These are phyloP conservation scores for Floccularia luteovirens DNA, from an alignment of 768 basidiomycete species.

Conservation along the genomic window DNA sequence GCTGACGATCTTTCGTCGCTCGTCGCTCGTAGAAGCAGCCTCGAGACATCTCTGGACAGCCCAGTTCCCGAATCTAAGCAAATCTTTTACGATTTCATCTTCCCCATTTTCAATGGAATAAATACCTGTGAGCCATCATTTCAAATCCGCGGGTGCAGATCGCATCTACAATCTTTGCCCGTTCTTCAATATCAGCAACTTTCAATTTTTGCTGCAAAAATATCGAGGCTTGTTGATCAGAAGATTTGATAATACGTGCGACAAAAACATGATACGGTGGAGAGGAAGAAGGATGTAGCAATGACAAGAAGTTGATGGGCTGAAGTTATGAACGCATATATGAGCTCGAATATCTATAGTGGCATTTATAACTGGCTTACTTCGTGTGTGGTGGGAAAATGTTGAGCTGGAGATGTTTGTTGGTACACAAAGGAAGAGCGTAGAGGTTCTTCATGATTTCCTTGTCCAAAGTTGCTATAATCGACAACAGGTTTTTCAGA, in stretches of 20 bases:
- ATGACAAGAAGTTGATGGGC: conserved; percentile 86
- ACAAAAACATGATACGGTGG: conserved; percentile 83
- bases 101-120: too few relatives aligned
- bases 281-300: conserved; percentile 78
- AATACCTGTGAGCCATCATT: conserved; percentile 86
- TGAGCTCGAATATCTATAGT: conserved; percentile 9
- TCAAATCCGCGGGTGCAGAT: conserved; percentile 80
- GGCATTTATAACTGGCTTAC: conserved; percentile 25
- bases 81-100: not conserved
- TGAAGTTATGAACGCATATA: conserved; percentile 20
- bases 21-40: conserved; percentile 66
- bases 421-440: conserved; percentile 22
- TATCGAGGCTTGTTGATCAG: conserved; percentile 87
- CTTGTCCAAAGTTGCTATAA: conserved; percentile 13
- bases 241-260: conserved; percentile 79
- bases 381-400: conserved; percentile 35
- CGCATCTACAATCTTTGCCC: conserved; percentile 80
- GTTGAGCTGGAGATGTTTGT: conserved; percentile 16
- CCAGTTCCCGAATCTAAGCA: conserved; percentile 80
- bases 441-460: conserved; percentile 16
- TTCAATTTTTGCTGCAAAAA: conserved; percentile 89
- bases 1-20: conserved; percentile 72
- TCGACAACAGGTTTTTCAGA: conserved; percentile 23
- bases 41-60: conserved; percentile 85
- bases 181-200: conserved; percentile 70